These are phyloP conservation scores for Dictyophora rubrovolvata DNA, from an alignment of 768 basidiomycete genomes.

Conservation along the genomic window DNA sequence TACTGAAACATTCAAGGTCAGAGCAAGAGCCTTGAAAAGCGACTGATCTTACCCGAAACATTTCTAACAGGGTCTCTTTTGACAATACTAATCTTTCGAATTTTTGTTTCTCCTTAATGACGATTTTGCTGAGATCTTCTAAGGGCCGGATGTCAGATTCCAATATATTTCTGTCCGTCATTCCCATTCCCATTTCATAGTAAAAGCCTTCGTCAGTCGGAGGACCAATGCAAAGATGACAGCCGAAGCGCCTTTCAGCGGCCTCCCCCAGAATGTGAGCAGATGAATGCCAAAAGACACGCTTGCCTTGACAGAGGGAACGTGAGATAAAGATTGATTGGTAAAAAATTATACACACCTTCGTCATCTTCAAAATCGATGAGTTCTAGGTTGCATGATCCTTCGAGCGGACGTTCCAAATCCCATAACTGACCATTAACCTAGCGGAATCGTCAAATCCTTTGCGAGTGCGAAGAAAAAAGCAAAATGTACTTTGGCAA, in stretches of 20 bases:
- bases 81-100: slow-evolving; percentile 90
- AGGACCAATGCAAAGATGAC: slow-evolving; percentile 93
- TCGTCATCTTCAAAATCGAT: slow-evolving; percentile 90
- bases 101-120: slow-evolving; percentile 93
- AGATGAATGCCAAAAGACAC: slow-evolving; percentile 99
- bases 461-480: neutral
- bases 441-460: slow-evolving; percentile 27
- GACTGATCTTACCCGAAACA: slow-evolving; percentile 68
- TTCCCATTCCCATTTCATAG: slow-evolving; percentile 93
- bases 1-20: slow-evolving; percentile 45
- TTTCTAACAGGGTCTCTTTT: slow-evolving; percentile 91
- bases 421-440: slow-evolving; percentile 89
- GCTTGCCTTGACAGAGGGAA: slow-evolving; percentile 51
- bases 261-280: slow-evolving; percentile 97
- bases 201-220: slow-evolving; percentile 98
- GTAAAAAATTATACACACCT: slow-evolving; percentile 32
- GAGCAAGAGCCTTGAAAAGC: neutral
- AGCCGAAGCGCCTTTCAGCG: slow-evolving; percentile 91
- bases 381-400: slow-evolving; percentile 67
- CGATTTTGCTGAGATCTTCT: slow-evolving; percentile 79
- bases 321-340: neutral
- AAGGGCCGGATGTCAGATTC: slow-evolving; percentile 78
- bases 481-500: slow-evolving; percentile 62
- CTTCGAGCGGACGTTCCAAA: slow-evolving; percentile 88
- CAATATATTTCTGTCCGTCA: slow-evolving; percentile 50